Conservation (phyloP, 441 rosid species). For the Eruca vesicaria region DNA sequence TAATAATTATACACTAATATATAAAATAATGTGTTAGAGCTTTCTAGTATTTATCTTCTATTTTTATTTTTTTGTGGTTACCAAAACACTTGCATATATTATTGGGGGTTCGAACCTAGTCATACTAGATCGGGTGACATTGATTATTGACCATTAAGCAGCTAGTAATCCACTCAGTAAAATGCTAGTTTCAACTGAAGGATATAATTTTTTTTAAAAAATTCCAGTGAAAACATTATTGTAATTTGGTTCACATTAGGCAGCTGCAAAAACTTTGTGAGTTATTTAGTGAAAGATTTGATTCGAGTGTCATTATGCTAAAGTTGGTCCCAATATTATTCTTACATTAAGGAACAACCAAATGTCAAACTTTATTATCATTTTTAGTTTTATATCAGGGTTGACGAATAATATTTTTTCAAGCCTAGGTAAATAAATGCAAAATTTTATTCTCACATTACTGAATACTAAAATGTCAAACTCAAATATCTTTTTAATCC, state of each 20-base stretch:
- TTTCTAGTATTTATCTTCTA: background rate
- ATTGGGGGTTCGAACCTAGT: background rate
- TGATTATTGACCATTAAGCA: background rate
- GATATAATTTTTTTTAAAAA: background rate
- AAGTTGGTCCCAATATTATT: background rate
- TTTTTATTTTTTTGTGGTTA: background rate
- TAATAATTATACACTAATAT: background rate
- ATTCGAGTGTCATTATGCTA: conserved; percentile 1
- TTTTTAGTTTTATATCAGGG: background rate
- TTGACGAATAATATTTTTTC: background rate
- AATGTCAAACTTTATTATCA: background rate
- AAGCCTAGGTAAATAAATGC: background rate
- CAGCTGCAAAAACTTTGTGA: background rate
- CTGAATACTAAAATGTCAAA: conserved; percentile 14
- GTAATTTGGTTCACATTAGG: background rate
- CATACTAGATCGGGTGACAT: background rate
- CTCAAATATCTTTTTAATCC: background rate
- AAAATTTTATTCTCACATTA: background rate
- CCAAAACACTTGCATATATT: background rate
- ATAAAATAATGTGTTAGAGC: background rate
- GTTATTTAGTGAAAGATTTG: background rate
- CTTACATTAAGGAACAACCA: background rate
- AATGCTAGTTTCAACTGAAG: background rate
- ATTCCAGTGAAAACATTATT: background rate
- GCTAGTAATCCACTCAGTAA: background rate